phyloP scores from a whole-genome alignment of 441 rosid species.

The California macrophylla region DNA sequence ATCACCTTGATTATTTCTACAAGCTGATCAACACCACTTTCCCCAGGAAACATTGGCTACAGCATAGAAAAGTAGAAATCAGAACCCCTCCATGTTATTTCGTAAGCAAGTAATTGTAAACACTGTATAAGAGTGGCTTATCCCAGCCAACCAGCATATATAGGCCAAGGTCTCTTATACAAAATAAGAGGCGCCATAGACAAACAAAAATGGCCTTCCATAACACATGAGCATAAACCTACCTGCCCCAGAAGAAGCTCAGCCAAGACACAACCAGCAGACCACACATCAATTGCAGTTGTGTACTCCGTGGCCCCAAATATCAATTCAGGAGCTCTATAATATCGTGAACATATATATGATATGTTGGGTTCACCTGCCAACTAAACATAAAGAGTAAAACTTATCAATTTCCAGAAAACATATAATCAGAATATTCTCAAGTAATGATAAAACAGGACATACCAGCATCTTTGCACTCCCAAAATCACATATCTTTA shows the following conservation, averaged over 20 bases:
- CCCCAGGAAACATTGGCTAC: slow-evolving; percentile 95
- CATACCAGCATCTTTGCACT: slow-evolving; percentile 96
- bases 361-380: slow-evolving; percentile 98
- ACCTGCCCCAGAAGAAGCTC: slow-evolving; percentile 98
- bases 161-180: neutral
- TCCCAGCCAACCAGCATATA: neutral
- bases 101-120: neutral
- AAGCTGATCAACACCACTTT: slow-evolving; percentile 96
- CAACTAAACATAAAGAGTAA: slow-evolving; percentile 33
- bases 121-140: neutral
- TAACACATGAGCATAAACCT: neutral
- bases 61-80: neutral
- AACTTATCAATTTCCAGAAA: neutral
- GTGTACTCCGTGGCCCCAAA: slow-evolving; percentile 97
- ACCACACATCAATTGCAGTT: slow-evolving; percentile 98
- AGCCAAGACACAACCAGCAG: slow-evolving; percentile 98
- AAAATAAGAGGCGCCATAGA: slow-evolving; percentile 3
- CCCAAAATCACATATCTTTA: slow-evolving; percentile 94
- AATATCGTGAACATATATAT: slow-evolving; percentile 92
- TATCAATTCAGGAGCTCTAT: slow-evolving; percentile 97
- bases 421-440: neutral
- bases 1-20: slow-evolving; percentile 95
- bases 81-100: neutral
- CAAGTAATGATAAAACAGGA: slow-evolving; percentile 2
- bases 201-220: too few species aligned